Evolutionary conservation across 345 rosid genomes (phyloP).

Genomic region (Acer campestre): DNA sequence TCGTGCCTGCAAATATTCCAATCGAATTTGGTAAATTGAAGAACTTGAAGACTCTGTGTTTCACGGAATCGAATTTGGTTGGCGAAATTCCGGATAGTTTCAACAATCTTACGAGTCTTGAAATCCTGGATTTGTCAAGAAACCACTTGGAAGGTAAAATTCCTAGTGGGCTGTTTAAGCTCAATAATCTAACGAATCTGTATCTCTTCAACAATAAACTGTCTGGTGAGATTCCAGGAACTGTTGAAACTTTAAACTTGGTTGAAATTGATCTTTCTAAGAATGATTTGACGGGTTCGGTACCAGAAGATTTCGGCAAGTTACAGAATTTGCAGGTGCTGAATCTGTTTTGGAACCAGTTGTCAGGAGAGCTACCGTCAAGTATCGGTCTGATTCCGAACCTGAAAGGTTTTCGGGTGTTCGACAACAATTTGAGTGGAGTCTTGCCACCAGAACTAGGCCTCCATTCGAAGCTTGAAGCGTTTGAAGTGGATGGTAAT

Average conservation of each 20-base stretch:
- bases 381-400: constrained; percentile 55
- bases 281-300: constrained; percentile 65
- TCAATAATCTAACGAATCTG: constrained; percentile 46
- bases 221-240: constrained; percentile 59
- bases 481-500: constrained; percentile 62
- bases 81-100: constrained; percentile 61
- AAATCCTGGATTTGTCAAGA: constrained; percentile 44
- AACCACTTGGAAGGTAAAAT: constrained; percentile 63
- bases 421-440: constrained; percentile 63
- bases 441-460: constrained; percentile 72
- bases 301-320: constrained; percentile 64
- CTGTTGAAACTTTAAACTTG: constrained; percentile 45
- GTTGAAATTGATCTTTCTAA: constrained; percentile 49
- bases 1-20: constrained; percentile 63
- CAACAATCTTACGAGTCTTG: constrained; percentile 48
- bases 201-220: constrained; percentile 52
- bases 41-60: constrained; percentile 55
- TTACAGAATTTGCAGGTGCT: constrained; percentile 44
- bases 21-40: constrained; percentile 56
- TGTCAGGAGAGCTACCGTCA: constrained; percentile 65
- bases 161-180: constrained; percentile 47
- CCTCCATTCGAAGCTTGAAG: constrained; percentile 56
- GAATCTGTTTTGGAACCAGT: constrained; percentile 43
- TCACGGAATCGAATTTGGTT: constrained; percentile 49
- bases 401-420: constrained; percentile 43